Evolutionary conservation across 2,329 filamentous ascomycete species (phyloP), one percentile per base, ranked within the genome.

Genomic region (Fusarium buxicola): DNA sequence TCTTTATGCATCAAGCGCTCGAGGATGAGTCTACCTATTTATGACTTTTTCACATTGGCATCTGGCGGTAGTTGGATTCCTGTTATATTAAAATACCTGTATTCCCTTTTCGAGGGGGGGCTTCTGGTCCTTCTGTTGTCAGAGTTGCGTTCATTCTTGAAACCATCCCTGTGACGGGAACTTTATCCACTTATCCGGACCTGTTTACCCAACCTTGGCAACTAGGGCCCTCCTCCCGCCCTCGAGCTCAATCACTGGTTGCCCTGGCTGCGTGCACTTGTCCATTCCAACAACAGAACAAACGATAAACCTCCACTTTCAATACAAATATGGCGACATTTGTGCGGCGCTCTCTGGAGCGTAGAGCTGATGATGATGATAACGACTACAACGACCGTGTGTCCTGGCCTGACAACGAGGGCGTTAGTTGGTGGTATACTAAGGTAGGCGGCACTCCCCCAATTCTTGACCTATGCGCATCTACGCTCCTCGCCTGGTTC

Each of bases 351-450:
- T 46, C 57, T 27, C 56, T 69, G 7, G 38, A 51, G 53, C 64
- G 58, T 46, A 68, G 68, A 24, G 60, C 30, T 15, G 53, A 65
- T 38, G 58, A 60, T 30, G 50, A 63, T 13, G 43, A 58, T 11
- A 38, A 24, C 18, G 38, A 49, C 8, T 15, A 46, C 11, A 16
- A 36, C 5, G 15, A 53, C 11, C 18, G 9, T 25, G 62, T 47
- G 50, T 27, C 32, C 8, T 24, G 49, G n/a, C 32, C 58, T 21
- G 45, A 65, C n/a, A 43, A 71, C n/a, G 56, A 69, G 5, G 50
- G 58, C 31, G 55, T 72, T 16, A 66, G 70, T 25, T 76, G 70
- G 71, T 74, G 72, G 69, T 66, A 74, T 40, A 70, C 50, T 30
- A 68, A 63, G 44, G 74, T 75, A 55, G 49, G 70, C 46, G 41